Conservation (phyloP, 2,329 filamentous ascomycete genomes). For the Aspergillus niger region DNA sequence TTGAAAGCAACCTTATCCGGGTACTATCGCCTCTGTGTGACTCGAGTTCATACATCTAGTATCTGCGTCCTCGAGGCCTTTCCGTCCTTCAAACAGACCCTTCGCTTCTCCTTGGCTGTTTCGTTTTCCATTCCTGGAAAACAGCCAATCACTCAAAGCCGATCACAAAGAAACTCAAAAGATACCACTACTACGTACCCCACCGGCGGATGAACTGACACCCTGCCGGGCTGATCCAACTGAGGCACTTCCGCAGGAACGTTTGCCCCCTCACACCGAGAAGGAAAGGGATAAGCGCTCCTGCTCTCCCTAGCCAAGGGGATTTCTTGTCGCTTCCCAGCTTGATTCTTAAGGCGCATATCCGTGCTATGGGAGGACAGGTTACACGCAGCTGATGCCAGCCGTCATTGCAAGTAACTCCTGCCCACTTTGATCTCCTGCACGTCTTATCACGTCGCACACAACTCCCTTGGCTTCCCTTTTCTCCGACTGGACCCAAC, state of each 20-base stretch:
- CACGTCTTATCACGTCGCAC: constrained; percentile 26
- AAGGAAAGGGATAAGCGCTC: constrained; percentile 21
- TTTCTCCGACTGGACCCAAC: constrained; percentile 11
- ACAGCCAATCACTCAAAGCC: background rate
- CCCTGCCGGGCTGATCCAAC: background rate
- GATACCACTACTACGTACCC: background rate
- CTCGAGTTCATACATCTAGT: constrained; percentile 12
- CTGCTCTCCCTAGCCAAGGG: constrained; percentile 20
- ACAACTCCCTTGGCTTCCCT: constrained; percentile 14
- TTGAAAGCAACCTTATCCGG: constrained; percentile 16
- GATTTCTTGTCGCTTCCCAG: background rate
- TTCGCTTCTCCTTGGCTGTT: background rate
- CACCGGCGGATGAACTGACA: constrained; percentile 1
- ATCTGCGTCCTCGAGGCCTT: constrained; percentile 7
- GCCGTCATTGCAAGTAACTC: constrained; percentile 24
- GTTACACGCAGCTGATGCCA: constrained; percentile 28
- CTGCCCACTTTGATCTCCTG: constrained; percentile 21
- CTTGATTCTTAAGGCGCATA: constrained; percentile 22
- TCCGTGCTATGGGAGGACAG: constrained; percentile 22
- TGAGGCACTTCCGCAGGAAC: constrained; percentile 15
- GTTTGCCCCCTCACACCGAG: constrained; percentile 20
- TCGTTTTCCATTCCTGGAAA: background rate
- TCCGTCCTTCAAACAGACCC: background rate
- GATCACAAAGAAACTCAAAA: constrained; percentile 9
- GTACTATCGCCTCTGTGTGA: constrained; percentile 12